Conservation (phyloP, 768 basidiomycete genomes). For the Lactarius hatsudake region DNA sequence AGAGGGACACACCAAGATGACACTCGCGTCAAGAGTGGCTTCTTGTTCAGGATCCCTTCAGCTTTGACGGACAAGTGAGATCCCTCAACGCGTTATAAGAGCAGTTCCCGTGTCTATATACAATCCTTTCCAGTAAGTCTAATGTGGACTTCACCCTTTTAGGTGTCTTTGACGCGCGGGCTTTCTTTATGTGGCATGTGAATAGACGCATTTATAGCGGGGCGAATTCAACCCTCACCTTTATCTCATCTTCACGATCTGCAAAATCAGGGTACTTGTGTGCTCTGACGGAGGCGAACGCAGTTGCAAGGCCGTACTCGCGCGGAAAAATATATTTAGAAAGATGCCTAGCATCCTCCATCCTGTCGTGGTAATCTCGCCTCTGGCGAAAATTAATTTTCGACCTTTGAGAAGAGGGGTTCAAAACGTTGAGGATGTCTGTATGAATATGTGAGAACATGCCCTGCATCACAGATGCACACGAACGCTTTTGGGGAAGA, state of each 20-base stretch:
- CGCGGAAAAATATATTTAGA: constrained; percentile 85
- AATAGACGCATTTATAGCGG: constrained; percentile 1
- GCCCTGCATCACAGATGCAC: not conserved
- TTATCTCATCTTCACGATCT: constrained; percentile 68
- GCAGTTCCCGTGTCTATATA: constrained; percentile 67
- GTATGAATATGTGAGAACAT: not conserved
- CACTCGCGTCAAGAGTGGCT: constrained; percentile 51
- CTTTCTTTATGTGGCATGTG: constrained; percentile 32
- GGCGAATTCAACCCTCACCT: constrained; percentile 41
- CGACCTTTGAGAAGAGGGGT: constrained; percentile 42
- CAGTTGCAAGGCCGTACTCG: constrained; percentile 64
- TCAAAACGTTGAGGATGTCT: constrained; percentile 68
- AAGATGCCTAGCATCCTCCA: constrained; percentile 55
- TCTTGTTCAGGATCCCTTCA: constrained; percentile 37
- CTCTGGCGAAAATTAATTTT: constrained; percentile 31
- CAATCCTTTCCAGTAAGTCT: constrained; percentile 53
- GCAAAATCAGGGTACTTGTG: constrained; percentile 49
- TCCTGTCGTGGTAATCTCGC: constrained; percentile 46
- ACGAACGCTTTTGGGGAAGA: constrained; percentile 64
- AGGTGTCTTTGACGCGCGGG: constrained; percentile 64
- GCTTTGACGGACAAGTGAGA: constrained; percentile 76
- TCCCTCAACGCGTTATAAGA: constrained; percentile 65
- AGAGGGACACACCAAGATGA: constrained; percentile 53
- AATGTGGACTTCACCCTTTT: constrained; percentile 61
- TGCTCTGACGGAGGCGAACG: constrained; percentile 42